These are phyloP conservation scores for Escovopsis weberi DNA, from an alignment of 2,329 filamentous ascomycete species.

Conservation along the genomic window DNA sequence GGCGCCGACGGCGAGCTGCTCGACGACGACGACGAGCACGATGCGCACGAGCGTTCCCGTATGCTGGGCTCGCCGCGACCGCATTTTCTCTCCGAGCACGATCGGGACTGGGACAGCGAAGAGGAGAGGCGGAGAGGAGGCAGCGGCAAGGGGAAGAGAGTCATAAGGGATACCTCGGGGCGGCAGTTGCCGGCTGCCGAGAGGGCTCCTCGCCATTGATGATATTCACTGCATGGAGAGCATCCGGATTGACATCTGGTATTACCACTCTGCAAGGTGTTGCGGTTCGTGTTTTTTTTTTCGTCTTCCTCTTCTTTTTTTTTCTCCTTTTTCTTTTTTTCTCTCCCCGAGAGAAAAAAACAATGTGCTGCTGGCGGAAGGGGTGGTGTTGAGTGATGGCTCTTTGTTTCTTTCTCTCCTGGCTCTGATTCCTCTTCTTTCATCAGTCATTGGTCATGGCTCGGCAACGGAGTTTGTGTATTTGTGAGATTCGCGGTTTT, in stretches of 20 bases:
- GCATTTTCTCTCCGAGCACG: constrained; percentile 16
- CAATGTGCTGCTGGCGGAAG: too few species aligned
- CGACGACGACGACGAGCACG: constrained; percentile 37
- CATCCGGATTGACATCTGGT: background rate
- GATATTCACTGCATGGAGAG: background rate
- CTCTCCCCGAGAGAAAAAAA: too few species aligned
- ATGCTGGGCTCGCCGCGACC: constrained; percentile 37
- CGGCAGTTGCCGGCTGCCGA: constrained; percentile 37
- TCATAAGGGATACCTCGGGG: constrained; percentile 34
- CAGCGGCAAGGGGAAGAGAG: constrained; percentile 29
- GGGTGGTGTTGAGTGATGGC: too few species aligned
- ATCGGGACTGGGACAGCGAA: constrained; percentile 29
- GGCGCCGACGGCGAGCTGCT: constrained; percentile 56
- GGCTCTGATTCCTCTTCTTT: too few species aligned
- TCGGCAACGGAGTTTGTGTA: too few species aligned
- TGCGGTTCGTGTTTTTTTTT: constrained; percentile 8
- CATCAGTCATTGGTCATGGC: too few species aligned
- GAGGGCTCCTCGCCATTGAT: constrained; percentile 27
- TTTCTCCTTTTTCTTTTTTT: background rate
- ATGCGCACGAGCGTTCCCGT: constrained; percentile 37
- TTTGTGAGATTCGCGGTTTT: too few species aligned
- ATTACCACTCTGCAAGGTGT: constrained; percentile 9
- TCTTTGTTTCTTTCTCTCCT: too few species aligned
- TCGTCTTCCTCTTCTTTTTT: background rate
- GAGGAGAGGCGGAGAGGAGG: constrained; percentile 26